phyloP scores from a whole-genome alignment of 1,139 yeast genomes.

The Yamadazyma triangularis region DNA sequence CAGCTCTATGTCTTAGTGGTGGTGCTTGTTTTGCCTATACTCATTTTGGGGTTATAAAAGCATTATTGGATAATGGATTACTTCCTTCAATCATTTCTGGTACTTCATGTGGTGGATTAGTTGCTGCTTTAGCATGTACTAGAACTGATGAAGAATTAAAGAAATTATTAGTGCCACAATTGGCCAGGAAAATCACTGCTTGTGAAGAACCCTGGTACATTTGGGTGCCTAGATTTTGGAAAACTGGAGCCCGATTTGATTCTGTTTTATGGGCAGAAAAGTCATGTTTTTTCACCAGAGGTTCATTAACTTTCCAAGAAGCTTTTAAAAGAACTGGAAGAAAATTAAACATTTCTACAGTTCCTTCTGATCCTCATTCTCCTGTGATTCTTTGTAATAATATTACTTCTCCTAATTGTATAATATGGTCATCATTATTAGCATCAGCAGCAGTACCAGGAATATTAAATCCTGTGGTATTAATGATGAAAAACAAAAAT shows the following conservation, averaged over 20 bases:
- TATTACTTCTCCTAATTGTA: slow-evolving; percentile 74
- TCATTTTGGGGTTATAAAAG: slow-evolving; percentile 75
- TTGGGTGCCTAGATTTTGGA: slow-evolving; percentile 64
- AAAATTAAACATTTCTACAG: slow-evolving; percentile 67
- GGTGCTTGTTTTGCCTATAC: slow-evolving; percentile 79
- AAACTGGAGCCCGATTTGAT: slow-evolving; percentile 77
- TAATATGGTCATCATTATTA: slow-evolving; percentile 74
- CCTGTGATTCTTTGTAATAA: slow-evolving; percentile 77
- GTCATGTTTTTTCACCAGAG: slow-evolving; percentile 64
- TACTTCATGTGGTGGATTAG: slow-evolving; percentile 80
- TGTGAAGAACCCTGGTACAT: slow-evolving; percentile 62
- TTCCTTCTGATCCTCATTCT: slow-evolving; percentile 79
- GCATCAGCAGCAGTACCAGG: slow-evolving; percentile 87
- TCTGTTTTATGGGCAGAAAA: slow-evolving; percentile 72
- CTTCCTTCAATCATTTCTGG: slow-evolving; percentile 72
- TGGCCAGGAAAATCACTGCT: slow-evolving; percentile 66
- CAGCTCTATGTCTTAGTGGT: slow-evolving; percentile 73
- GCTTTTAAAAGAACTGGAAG: slow-evolving; percentile 67
- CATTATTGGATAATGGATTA: slow-evolving; percentile 60
- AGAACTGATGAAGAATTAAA: slow-evolving; percentile 64
- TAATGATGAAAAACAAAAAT: slow-evolving; percentile 61
- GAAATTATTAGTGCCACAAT: slow-evolving; percentile 52
- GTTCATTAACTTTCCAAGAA: slow-evolving; percentile 69
- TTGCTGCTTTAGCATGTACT: slow-evolving; percentile 70
- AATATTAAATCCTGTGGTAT: slow-evolving; percentile 73